A percentile compares a stretch with the other conserved stretches of the same genome.
Evolutionary conservation across 306 rosid species (phyloP).

Genomic region (Spatholobus suberectus): DNA sequence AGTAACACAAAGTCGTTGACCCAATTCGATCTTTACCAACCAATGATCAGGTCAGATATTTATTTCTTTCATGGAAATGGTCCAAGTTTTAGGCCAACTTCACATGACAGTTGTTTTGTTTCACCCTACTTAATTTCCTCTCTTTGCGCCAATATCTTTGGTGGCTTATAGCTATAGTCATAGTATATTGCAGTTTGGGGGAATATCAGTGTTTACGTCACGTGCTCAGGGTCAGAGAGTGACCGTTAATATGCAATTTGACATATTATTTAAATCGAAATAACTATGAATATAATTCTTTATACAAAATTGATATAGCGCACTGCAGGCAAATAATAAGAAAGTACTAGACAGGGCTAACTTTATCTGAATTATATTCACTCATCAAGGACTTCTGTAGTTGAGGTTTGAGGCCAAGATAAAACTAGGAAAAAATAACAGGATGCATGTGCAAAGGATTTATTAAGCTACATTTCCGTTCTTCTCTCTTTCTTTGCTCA

Average conservation of each 20-base stretch:
- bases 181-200: slow-evolving; percentile 12
- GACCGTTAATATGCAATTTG: slow-evolving; percentile 51
- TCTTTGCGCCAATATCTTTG: slow-evolving; percentile 30
- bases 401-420: neutral
- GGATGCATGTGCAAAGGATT: slow-evolving; percentile 34
- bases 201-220: slow-evolving; percentile 48
- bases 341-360: neutral
- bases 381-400: slow-evolving; percentile 11
- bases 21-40: slow-evolving; percentile 34
- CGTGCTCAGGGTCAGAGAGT: slow-evolving; percentile 52
- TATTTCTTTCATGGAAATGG: slow-evolving; percentile 36
- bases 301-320: neutral
- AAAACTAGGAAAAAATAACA: neutral
- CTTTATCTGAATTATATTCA: neutral
- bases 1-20: slow-evolving; percentile 50
- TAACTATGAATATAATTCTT: neutral
- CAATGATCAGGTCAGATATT: slow-evolving; percentile 33
- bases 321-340: neutral
- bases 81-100: slow-evolving; percentile 50
- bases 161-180: neutral
- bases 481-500: neutral
- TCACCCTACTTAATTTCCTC: slow-evolving; percentile 26
- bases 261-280: slow-evolving; percentile 3
- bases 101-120: slow-evolving; percentile 53
- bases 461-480: neutral